Evolutionary conservation across 805 yeast genomes (phyloP), one percentile per base, ranked within the genome.

Genomic region (Metschnikowia baotianmanensis): DNA sequence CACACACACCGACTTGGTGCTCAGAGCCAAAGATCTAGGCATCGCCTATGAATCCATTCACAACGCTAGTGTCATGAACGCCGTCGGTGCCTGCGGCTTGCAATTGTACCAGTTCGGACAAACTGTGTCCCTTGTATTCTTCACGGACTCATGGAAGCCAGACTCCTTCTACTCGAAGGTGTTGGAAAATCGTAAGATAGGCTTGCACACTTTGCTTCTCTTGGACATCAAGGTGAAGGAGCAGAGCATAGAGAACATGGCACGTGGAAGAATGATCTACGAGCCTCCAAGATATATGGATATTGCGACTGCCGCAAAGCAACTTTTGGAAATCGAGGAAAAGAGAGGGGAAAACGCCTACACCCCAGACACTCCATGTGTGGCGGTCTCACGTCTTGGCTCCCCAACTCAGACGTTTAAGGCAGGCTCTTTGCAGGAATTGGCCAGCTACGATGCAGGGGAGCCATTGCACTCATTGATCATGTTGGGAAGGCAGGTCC

Each of bases 221-320:
- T 71, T 91, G 35, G 99, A 91, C 59, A 91, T 91, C 62, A 91
- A 91, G 62, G 99, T 91, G 32, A 93, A 93, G 63, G 99, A 91
- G 62, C 99, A 93, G 65, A 87, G 95, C 58, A 76, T 89, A 47
- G 96, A 90, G 57, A 91, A 90, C 60, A 78, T 91, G 81, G 95
- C 96, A 34, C 77, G 96, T 46, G 98, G 98, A 2, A 78, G 93
- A 62, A 68, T 83, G 34, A 86, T 91, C 26, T 91, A 87, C 60
- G 99, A 91, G 63, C 98, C 98, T 25, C 99, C 99, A 36, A 76
- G 99, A 60, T 91, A 89, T 67, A 91, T 91, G 99, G 77, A 81
- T 47, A 89, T 93, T 49, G 78, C 83, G 38, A 87, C 95, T 34
- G 96, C 96, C 45, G 90, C 96, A 28, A 74, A 76, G 43, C 98